Base-by-base conservation (phyloP, 2,329 filamentous ascomycete species). In the Fusarium nelsonii region DNA sequence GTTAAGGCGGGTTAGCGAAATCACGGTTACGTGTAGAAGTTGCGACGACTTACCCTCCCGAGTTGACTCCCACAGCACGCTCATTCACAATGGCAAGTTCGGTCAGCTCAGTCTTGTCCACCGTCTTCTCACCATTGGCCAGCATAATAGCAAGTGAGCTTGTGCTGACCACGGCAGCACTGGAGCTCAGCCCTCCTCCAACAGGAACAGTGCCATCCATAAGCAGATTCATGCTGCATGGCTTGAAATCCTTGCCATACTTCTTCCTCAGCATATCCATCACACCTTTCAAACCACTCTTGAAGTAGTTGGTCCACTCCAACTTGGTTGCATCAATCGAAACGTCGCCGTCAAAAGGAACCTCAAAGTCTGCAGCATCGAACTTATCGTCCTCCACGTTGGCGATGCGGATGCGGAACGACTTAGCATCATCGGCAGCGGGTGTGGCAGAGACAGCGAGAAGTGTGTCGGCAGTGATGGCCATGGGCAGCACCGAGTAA, bases 291-390 rank as follows among this genome's bases (percentile, higher is more conserved):
- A 98, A 84, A 0, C 96, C 96, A 55, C 93, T 92, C 82, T 96
- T 97, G 88, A 99, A 98, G 85, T 99, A 99, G 79, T 98, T 99
- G 60, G 93, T 92, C 96, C 96, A 99, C 81, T 97, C 94, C 71
- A 97, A 92, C 72, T 91, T 87, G 18, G 89, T 90, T 9, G 93
- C 87, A 79, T 98, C 94, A 74, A 99, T 97, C 23, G 91, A 87
- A n/a, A 95, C 85, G 12, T 86, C 81, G 41, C 85, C 83, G 66
- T 85, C 83, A 32, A 81, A 76, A 3, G 91, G 87, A 10, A 97
- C 85, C 45, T 89, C 85, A 77, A 97, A 97, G 72, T 92, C 88
- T 70, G 88, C 88, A 2, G 89, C 80, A 3, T 92, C 87, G 77
- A 97, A 99, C 78, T 91, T 94, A 53, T 88, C 82, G 16, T 86